Conservation (phyloP, 2,329 filamentous ascomycete genomes). For the Alternaria sp. region DNA sequence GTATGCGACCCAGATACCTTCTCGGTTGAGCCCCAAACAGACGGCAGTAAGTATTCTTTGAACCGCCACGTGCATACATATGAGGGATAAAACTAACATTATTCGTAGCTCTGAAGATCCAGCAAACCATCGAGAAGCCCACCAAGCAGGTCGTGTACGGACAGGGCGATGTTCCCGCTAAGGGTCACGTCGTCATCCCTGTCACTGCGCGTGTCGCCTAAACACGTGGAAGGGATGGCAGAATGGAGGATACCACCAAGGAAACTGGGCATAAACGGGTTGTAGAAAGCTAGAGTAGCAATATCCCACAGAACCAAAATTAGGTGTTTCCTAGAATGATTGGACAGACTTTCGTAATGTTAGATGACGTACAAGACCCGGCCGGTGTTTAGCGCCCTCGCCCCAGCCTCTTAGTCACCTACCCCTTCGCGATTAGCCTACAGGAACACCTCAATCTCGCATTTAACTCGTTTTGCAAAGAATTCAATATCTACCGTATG, state of each 20-base stretch:
- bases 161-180: background rate
- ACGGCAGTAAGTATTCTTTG: background rate
- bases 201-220: slow-evolving; percentile 1
- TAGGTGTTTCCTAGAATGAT: background rate
- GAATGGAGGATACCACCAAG: background rate
- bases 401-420: too few species aligned
- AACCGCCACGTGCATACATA: background rate
- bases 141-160: background rate
- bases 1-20: background rate
- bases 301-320: background rate
- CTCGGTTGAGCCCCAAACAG: background rate
- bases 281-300: background rate
- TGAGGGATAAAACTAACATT: background rate
- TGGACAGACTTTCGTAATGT: background rate
- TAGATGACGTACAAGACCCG: too few species aligned
- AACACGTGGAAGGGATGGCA: background rate
- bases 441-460: too few species aligned
- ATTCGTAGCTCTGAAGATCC: background rate
- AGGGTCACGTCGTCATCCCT: slow-evolving; percentile 1
- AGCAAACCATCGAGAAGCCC: slow-evolving; percentile 3
- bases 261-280: too few species aligned
- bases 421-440: too few species aligned
- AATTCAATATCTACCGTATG: too few species aligned
- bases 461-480: too few species aligned
- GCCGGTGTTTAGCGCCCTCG: too few species aligned